Evolutionary conservation across 129 eudicot genomes (phyloP), one percentile per base, ranked within the genome.

Genomic region (sunflower (Helianthus annuus)): DNA sequence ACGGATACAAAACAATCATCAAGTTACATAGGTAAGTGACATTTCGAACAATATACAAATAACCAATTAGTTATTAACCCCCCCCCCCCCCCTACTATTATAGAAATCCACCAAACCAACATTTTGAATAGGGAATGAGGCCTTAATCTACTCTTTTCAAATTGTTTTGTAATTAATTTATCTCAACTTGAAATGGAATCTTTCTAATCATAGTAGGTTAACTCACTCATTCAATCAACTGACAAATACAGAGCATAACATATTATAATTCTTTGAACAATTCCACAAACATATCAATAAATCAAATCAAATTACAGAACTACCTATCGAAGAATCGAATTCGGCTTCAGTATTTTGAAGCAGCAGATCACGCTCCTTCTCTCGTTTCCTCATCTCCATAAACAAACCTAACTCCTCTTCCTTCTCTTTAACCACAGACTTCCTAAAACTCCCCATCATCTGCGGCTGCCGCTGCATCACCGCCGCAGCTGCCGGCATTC

Each of bases 381-480:
- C 98, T 22, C 90, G 81, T 77, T 78, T 85, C 7, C 87, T 85
- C 98, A 93, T 93, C 74, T 93, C 98, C 8, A 85, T 76, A 69
- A 93, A 93, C 82, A 93, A 79, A 8, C 95, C 85, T 60, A 89
- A 80, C 72, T 93, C 98, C 11, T 93, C 98, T 51, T 93, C 98
- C 68, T 85, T 93, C 65, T 85, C 93, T 14, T 79, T 86, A 89
- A 81, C 81, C 64, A 75, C 58, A 69, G 91, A 68, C 7, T 84
- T 73, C 83, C 86, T 86, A 69, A 77, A 75, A 71, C 83, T 83
- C 59, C 83, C 73, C 80, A 82, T 80, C 83, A 81, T 55, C 58
- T 79, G 83, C 70, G 70, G 83, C 39, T 74, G 83, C 72, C 86
- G 75, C 68, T 69, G 87, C 73, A 73, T 79, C 66, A 63, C 63